Evolutionary conservation across 2,329 filamentous ascomycete genomes (phyloP), one percentile per base, ranked within the genome.

Genomic region (Alternaria metachromatica): DNA sequence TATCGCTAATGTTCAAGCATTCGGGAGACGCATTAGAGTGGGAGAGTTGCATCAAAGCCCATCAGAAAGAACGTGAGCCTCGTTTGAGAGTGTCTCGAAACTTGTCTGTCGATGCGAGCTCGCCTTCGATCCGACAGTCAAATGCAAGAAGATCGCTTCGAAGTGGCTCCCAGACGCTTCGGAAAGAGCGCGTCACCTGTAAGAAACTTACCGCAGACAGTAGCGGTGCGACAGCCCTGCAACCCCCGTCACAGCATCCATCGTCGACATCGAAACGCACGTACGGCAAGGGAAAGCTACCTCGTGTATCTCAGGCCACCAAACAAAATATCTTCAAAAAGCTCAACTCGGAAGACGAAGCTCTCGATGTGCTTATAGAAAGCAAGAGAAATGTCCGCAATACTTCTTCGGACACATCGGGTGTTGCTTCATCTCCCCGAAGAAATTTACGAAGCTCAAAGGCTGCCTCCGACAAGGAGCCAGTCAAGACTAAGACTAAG

Each of bases 1-100:
- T 79, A 13, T 71, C 64, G 6, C 62, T 79, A 15, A 45, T 73
- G 9, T 74, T 78, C 49, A 21, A 45, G 6, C 43, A 60, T 8
- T 46, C 60, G 3, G 33, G 44, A 2, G 71, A 77, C 48, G 72
- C 76, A 26, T 18, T 56, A 6, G 70, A 76, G 23, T 73, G 75
- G 50, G 25, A 65, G 41, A 56, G 33, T 13, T 62, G 51, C 46
- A 65, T 76, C 48, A 59, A 61, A 20, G 65, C 72, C 20, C 45
- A 68, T n/a, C 58, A 62, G 41, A 56, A 45, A 6, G 20, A 6
- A 28, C 15, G n/a, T 5, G 28, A 18, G 20, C 18, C 20, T 28
- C 51, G 45, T 25, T 48, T 10, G 23, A 8, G 25, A 9, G 59
- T 58, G 20, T 57, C 55, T 13, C 55, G 50, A 6, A 62, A 41